Evolutionary conservation across 2,329 filamentous ascomycete species (phyloP).

Genomic region (Neopestalotiopsis rosae): DNA sequence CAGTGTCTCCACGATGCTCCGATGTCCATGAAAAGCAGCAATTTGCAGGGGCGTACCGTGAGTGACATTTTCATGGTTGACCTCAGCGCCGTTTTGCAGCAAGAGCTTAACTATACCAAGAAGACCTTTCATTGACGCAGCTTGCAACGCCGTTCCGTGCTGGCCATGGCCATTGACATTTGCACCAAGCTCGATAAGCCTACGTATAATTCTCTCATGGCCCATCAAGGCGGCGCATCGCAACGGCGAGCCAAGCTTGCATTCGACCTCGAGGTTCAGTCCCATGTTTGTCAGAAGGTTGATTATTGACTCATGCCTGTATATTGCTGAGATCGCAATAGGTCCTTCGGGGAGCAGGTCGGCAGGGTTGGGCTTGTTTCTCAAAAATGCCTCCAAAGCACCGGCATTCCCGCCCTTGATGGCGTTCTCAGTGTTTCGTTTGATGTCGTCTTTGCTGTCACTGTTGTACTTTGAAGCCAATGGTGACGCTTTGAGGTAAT

Average conservation of each 20-base stretch:
- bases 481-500: neutral
- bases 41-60: neutral
- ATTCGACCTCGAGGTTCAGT: neutral
- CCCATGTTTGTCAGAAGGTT: neutral
- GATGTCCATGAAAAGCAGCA: neutral
- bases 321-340: neutral
- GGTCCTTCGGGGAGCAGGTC: neutral
- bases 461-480: neutral
- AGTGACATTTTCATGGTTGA: neutral
- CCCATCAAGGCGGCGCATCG: neutral
- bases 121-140: neutral
- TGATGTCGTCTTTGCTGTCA: neutral
- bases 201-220: neutral
- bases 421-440: neutral
- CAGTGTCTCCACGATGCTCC: neutral
- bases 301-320: neutral
- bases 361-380: fast-evolving
- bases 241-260: neutral
- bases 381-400: neutral
- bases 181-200: neutral
- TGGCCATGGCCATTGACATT: neutral
- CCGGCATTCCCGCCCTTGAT: neutral
- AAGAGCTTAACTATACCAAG: neutral
- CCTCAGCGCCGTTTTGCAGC: neutral
- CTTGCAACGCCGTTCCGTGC: neutral